These are phyloP conservation scores for Penicillium chermesinum DNA, from an alignment of 495 filamentous ascomycete genomes.

Conservation along the genomic window DNA sequence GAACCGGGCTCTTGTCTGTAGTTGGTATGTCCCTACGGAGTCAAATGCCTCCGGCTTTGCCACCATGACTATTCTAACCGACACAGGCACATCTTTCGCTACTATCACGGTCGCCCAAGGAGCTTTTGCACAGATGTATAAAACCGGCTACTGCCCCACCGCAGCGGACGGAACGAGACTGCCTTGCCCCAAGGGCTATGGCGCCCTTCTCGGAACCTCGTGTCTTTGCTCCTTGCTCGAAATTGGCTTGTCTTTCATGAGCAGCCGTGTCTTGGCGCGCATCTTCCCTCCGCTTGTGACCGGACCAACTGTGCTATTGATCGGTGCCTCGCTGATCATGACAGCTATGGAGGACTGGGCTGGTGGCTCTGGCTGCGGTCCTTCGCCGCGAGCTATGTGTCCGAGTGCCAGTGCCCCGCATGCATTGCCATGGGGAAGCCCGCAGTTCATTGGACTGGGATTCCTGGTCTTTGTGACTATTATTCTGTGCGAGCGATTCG, in stretches of 20 bases:
- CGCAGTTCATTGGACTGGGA: slow-evolving; percentile 84
- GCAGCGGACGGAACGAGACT: slow-evolving; percentile 59
- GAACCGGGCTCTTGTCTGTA: slow-evolving; percentile 86
- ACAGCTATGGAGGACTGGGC: slow-evolving; percentile 81
- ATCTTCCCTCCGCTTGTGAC: slow-evolving; percentile 90
- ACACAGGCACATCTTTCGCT: slow-evolving; percentile 57
- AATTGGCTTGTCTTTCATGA: slow-evolving; percentile 48
- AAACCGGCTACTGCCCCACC: slow-evolving; percentile 67
- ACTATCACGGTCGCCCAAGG: slow-evolving; percentile 81
- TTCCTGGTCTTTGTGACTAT: slow-evolving; percentile 90
- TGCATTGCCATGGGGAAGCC: slow-evolving; percentile 79
- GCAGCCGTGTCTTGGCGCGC: slow-evolving; percentile 61
- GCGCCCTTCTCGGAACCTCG: slow-evolving; percentile 74
- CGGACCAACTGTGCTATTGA: slow-evolving; percentile 74
- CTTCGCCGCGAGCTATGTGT: slow-evolving; percentile 52
- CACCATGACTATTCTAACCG: neutral
- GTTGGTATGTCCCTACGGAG: slow-evolving; percentile 72
- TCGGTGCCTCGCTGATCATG: slow-evolving; percentile 69
- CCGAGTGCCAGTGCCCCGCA: slow-evolving; percentile 70
- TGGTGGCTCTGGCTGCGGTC: slow-evolving; percentile 67
- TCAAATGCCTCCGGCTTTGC: too few species aligned
- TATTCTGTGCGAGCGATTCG: slow-evolving; percentile 79
- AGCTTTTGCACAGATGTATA: slow-evolving; percentile 80
- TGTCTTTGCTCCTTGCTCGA: slow-evolving; percentile 45
- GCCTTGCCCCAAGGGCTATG: slow-evolving; percentile 81